Percentiles rank a stretch among this genome's conserved stretches.
These are phyloP conservation scores for Sextonia rubra DNA, from an alignment of 164 flowering plant genomes.

Conservation along the genomic window DNA sequence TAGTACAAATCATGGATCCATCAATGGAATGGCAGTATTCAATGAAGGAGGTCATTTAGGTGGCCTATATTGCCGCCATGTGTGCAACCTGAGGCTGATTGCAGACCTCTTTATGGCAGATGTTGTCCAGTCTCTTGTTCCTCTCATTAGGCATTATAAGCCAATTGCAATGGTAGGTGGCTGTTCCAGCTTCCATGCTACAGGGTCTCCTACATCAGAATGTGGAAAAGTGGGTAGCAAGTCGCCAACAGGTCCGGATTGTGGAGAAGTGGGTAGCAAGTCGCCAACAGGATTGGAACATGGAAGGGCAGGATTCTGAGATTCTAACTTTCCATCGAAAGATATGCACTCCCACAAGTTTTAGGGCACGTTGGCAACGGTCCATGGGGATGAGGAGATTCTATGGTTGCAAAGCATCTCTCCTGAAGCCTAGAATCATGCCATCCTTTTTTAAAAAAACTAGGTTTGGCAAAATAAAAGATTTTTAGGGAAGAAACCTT, in stretches of 20 bases:
- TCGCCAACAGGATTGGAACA: neutral
- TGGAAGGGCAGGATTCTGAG: too few relatives aligned
- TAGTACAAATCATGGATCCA: slow-evolving; percentile 86
- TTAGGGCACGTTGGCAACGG: too few relatives aligned
- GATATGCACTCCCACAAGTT: too few relatives aligned
- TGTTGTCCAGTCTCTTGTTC: slow-evolving; percentile 89
- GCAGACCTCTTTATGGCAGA: slow-evolving; percentile 95
- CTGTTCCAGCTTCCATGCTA: slow-evolving; percentile 41
- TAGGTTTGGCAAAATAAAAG: too few relatives aligned
- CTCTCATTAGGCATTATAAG: slow-evolving; percentile 59
- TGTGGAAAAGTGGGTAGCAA: neutral
- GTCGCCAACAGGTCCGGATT: neutral
- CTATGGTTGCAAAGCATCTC: too few relatives aligned
- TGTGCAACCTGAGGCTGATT: slow-evolving; percentile 91
- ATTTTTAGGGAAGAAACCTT: too few relatives aligned
- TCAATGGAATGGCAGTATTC: slow-evolving; percentile 83
- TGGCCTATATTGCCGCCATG: slow-evolving; percentile 99
- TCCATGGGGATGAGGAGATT: too few relatives aligned
- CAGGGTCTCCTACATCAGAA: slow-evolving; percentile 33
- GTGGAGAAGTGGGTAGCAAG: neutral
- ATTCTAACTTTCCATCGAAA: too few relatives aligned
- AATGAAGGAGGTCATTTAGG: slow-evolving; percentile 86
- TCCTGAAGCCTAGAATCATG: too few relatives aligned
- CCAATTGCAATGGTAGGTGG: slow-evolving; percentile 41
- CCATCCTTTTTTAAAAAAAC: too few relatives aligned